A percentile compares a stretch with the other conserved stretches of the same genome.
These are phyloP conservation scores for Alternaria brassicae DNA, from an alignment of 2,329 filamentous ascomycete genomes.

Conservation along the genomic window DNA sequence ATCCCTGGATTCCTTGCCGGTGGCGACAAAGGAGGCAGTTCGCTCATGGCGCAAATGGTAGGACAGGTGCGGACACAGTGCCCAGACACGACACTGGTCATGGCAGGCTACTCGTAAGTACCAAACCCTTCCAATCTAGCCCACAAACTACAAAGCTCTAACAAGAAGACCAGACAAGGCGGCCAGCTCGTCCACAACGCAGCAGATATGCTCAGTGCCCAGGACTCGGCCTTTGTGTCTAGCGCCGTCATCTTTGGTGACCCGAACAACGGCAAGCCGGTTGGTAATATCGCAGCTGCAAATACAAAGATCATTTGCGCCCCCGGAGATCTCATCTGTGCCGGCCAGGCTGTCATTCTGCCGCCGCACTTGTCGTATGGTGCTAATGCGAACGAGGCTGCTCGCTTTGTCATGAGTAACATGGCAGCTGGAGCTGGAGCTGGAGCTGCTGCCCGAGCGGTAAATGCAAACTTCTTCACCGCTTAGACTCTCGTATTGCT, in stretches of 20 bases:
- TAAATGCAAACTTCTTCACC: slow-evolving; percentile 6
- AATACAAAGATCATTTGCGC: slow-evolving; percentile 48
- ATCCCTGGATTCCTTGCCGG: slow-evolving; percentile 55
- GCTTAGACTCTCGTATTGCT: slow-evolving; percentile 2
- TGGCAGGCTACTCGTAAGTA: slow-evolving; percentile 58
- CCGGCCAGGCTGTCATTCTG: slow-evolving; percentile 38
- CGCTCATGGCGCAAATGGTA: slow-evolving; percentile 54
- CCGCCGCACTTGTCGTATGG: slow-evolving; percentile 47
- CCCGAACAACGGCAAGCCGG: slow-evolving; percentile 45
- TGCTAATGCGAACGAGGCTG: slow-evolving; percentile 40
- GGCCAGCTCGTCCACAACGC: slow-evolving; percentile 57
- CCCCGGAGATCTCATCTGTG: slow-evolving; percentile 46
- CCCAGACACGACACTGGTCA: slow-evolving; percentile 56
- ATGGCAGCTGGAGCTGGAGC: slow-evolving; percentile 16
- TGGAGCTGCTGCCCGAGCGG: slow-evolving; percentile 4
- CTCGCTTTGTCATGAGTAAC: slow-evolving; percentile 39
- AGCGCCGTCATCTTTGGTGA: slow-evolving; percentile 50
- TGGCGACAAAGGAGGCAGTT: slow-evolving; percentile 55
- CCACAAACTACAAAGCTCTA: neutral
- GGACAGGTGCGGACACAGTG: slow-evolving; percentile 52
- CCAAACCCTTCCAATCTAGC: neutral
- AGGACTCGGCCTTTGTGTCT: slow-evolving; percentile 32
- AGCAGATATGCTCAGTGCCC: slow-evolving; percentile 40
- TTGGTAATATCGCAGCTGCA: slow-evolving; percentile 40
- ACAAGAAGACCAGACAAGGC: slow-evolving; percentile 41